Conservation (phyloP, 352 stramenopile species). For the Globisporangium perplexum region DNA sequence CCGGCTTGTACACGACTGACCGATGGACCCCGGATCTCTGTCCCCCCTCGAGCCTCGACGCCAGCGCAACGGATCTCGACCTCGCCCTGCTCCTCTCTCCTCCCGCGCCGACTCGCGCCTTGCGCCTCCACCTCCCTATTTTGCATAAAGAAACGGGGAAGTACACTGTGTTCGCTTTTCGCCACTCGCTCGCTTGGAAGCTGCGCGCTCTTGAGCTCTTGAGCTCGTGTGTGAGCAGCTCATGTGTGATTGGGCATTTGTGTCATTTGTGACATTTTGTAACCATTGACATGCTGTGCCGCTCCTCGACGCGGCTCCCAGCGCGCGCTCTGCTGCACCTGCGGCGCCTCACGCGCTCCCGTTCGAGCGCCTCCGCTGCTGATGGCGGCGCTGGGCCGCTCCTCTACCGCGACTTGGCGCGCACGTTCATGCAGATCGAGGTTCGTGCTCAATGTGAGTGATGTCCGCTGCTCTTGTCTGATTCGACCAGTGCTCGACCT, state of each 20-base stretch:
- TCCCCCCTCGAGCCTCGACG: background rate
- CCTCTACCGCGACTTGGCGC: conserved; percentile 34
- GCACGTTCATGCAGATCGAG: conserved; percentile 50
- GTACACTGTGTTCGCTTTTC: background rate
- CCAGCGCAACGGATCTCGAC: background rate
- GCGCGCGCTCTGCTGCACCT: background rate
- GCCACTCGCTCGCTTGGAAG: background rate
- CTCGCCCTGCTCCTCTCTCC: background rate
- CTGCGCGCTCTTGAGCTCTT: background rate
- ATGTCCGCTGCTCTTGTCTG: too few species aligned
- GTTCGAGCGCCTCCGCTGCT: background rate
- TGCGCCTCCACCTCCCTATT: conserved; percentile 1
- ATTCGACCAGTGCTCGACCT: too few species aligned
- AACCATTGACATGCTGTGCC: background rate
- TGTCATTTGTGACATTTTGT: too few species aligned
- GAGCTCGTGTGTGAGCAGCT: too few species aligned
- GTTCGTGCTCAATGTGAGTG: too few species aligned
- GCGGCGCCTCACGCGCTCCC: background rate
- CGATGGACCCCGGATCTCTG: background rate
- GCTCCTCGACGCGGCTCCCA: background rate
- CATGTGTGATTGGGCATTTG: too few species aligned
- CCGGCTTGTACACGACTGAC: conserved; percentile 10
- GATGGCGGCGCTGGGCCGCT: background rate
- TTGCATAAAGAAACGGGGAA: conserved; percentile 6
- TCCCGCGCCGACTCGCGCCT: background rate